phyloP scores from a whole-genome alignment of 179 eudicot genomes.

The Silene vulgaris region DNA sequence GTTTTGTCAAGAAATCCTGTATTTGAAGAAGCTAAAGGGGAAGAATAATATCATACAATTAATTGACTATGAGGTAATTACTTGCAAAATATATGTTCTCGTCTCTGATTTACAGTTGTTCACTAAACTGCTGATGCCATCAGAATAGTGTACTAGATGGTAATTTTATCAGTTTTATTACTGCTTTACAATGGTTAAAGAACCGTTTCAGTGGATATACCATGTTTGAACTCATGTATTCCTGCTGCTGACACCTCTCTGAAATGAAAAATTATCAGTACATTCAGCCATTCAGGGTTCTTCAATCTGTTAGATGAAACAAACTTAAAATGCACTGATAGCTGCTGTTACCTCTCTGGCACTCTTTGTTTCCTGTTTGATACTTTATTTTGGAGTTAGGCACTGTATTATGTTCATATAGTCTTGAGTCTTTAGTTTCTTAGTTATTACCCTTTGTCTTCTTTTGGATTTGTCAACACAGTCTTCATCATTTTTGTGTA shows the following conservation, averaged over 20 bases:
- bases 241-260: background rate
- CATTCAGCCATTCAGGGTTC: too few species aligned
- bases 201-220: too few species aligned
- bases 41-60: conserved; percentile 86
- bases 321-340: background rate
- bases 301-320: too few species aligned
- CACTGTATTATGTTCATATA: background rate
- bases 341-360: background rate
- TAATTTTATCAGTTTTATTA: too few species aligned
- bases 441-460: background rate
- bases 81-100: background rate
- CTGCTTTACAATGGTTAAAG: too few species aligned
- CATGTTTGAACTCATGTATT: background rate
- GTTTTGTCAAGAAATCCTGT: conserved; percentile 88
- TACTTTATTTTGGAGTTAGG: background rate
- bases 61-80: conserved; percentile 82
- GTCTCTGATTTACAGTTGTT: too few species aligned
- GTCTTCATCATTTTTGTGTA: conserved; percentile 14
- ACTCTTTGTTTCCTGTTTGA: background rate
- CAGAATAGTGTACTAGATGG: too few species aligned
- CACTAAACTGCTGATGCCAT: too few species aligned
- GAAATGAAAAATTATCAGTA: background rate
- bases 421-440: background rate
- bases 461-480: background rate
- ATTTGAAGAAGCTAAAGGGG: conserved; percentile 76